Evolutionary conservation across 768 basidiomycete species (phyloP).

Genomic region (Mrakia blollopis): DNA sequence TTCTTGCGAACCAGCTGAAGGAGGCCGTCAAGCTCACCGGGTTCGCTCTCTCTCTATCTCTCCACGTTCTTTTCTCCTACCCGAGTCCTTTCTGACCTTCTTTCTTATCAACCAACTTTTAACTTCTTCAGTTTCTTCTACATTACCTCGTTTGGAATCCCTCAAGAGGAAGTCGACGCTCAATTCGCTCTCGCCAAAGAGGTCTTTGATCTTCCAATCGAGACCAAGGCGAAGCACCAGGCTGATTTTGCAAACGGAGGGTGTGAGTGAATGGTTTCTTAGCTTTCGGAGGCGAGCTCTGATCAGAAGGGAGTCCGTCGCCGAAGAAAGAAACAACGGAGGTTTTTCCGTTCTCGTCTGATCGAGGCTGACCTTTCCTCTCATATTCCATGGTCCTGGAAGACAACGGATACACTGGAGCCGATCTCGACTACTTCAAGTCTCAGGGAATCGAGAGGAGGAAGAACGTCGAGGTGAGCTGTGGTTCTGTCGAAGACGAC

Average conservation of each 20-base stretch:
- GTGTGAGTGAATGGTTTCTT: too few species aligned
- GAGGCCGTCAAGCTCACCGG: conserved; percentile 28
- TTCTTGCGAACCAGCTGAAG: conserved; percentile 50
- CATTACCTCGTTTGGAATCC: conserved; percentile 18
- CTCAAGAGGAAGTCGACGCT: conserved; percentile 22
- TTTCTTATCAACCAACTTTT: too few species aligned
- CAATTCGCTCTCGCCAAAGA: conserved; percentile 29
- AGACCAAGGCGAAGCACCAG: conserved; percentile 21
- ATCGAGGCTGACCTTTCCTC: background rate
- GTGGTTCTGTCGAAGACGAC: too few species aligned
- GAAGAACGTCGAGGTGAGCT: conserved; percentile 2
- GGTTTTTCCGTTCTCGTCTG: too few species aligned
- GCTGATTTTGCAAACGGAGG: conserved; percentile 27
- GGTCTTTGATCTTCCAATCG: conserved; percentile 17
- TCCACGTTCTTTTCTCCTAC: background rate
- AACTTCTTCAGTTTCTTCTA: conserved; percentile 16
- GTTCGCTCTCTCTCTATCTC: background rate
- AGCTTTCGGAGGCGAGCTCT: too few species aligned
- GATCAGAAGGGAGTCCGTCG: too few species aligned
- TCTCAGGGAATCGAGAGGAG: conserved; percentile 1
- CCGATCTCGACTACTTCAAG: background rate
- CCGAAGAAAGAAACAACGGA: too few species aligned
- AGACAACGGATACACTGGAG: background rate
- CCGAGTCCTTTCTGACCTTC: background rate
- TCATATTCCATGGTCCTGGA: background rate